Base-by-base conservation (phyloP, 441 rosid genomes). In the Adansonia grandidieri region DNA sequence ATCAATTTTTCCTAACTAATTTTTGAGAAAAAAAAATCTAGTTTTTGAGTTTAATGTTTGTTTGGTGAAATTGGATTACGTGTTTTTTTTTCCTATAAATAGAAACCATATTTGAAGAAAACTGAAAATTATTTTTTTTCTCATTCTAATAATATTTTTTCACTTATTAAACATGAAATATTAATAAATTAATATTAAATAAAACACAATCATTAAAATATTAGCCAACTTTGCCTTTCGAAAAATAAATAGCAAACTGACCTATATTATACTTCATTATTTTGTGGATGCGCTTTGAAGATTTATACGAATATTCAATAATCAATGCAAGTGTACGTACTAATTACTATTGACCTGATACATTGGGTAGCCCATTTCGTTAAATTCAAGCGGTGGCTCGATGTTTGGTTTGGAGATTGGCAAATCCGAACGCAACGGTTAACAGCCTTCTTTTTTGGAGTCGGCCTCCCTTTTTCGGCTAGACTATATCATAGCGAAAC, bases 21-120 rank as follows among this genome's bases (percentile, higher is more conserved):
- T 66, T 66, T 40, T 50, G 11, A 50, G 53, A 48, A 9, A 48
- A 48, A 48, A 32, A 32, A 32, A 32, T 2, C 14, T 3, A 50
- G 54, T 10, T 3, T 32, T 37, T 37, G 14, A 9, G 32, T 58
- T 58, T 20, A 17, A 17, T 64, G 0, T 28, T 9, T 61, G 15
- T 24, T 10, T 61, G 37, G 15, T 61, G 63, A 37, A 13, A 0
- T 2, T 65, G 17, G 8, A 64, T 61, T 22, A 9, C 42, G 28
- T 24, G 24, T 19, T 17, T 57, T 57, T 13, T 57, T 57, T 57
- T 57, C 22, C 22, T 56, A 9, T 56, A 56, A n/a, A 56, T 15
- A 15, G 60, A 60, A 60, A 37, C 64, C 11, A 24, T 61, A 61
- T 61, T 61, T 61, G 66, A 24, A 24, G 66, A 61, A 61, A 61